Conservation (phyloP, 2,329 filamentous ascomycete genomes). For the Verticillium klebahnii region DNA sequence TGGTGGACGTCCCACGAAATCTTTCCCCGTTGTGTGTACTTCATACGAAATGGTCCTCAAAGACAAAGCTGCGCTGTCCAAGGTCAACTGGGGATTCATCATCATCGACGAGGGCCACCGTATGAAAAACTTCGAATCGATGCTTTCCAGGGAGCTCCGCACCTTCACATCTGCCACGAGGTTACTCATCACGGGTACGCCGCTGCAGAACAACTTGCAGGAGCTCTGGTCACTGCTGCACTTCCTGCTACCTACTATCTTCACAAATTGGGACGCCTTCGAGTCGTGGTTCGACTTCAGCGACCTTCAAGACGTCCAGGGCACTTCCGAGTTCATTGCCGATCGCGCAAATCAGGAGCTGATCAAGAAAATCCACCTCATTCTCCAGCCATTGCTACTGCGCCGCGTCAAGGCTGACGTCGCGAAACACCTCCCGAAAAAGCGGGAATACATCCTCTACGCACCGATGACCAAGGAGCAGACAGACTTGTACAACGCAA, state of each 20-base stretch:
- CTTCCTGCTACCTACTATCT: slow-evolving; percentile 88
- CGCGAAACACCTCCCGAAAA: slow-evolving; percentile 85
- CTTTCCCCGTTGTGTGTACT: slow-evolving; percentile 90
- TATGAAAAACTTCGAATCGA: slow-evolving; percentile 94
- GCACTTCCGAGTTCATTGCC: slow-evolving; percentile 72
- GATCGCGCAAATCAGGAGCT: slow-evolving; percentile 58
- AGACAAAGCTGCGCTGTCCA: slow-evolving; percentile 74
- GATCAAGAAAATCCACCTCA: slow-evolving; percentile 77
- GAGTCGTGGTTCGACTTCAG: slow-evolving; percentile 98
- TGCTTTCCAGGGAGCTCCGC: slow-evolving; percentile 82
- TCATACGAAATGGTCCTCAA: slow-evolving; percentile 95
- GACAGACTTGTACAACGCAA: slow-evolving; percentile 75
- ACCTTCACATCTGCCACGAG: slow-evolving; percentile 87
- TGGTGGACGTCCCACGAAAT: slow-evolving; percentile 49
- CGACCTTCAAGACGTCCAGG: slow-evolving; percentile 77
- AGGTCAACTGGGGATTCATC: slow-evolving; percentile 94
- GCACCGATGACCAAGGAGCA: slow-evolving; percentile 89
- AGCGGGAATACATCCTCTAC: slow-evolving; percentile 93
- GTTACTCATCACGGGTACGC: slow-evolving; percentile 89
- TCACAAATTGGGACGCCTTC: slow-evolving; percentile 89
- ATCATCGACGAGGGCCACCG: slow-evolving; percentile 97
- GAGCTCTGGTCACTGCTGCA: slow-evolving; percentile 94
- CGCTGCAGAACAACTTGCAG: slow-evolving; percentile 89
- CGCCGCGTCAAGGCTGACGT: slow-evolving; percentile 91
- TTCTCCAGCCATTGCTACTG: slow-evolving; percentile 85